Conservation (phyloP, 2,329 filamentous ascomycete genomes). For the Colletotrichum destructivum region DNA sequence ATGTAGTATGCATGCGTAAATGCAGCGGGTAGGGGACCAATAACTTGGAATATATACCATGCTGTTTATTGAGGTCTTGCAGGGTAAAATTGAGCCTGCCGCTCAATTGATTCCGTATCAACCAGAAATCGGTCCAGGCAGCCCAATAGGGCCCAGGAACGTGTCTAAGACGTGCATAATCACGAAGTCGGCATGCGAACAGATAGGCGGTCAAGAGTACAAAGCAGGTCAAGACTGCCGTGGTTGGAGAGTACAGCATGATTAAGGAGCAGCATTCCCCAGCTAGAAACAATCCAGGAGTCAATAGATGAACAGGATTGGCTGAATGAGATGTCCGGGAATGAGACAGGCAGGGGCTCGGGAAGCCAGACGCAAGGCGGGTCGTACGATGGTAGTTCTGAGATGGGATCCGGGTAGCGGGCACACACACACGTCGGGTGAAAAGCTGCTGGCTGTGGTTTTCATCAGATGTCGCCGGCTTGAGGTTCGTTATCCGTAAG, state of each 20-base stretch:
- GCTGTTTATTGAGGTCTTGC: constrained; percentile 43
- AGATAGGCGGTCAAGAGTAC: constrained; percentile 8
- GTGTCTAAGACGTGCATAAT: constrained; percentile 46
- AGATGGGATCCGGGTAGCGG: neutral
- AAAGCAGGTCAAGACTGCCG: neutral
- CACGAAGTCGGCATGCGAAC: constrained; percentile 11
- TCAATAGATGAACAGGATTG: neutral
- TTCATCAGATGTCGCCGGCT: neutral
- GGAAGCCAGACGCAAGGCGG: neutral
- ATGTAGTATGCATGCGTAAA: too few relatives aligned
- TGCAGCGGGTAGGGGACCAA: neutral
- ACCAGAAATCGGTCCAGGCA: constrained; percentile 50
- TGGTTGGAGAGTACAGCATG: constrained; percentile 12
- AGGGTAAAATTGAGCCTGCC: constrained; percentile 47
- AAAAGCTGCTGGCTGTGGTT: neutral
- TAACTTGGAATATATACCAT: constrained; percentile 42
- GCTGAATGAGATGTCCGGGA: neutral
- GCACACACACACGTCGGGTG: neutral
- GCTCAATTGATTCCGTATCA: constrained; percentile 45
- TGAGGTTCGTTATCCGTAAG: too few relatives aligned
- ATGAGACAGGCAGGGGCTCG: neutral
- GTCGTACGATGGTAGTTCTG: neutral
- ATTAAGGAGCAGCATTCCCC: neutral
- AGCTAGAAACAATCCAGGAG: neutral
- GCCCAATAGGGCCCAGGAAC: constrained; percentile 49